These are phyloP conservation scores for Myriosclerotinia curreyana DNA, from an alignment of 2,329 filamentous ascomycete species.

Conservation along the genomic window DNA sequence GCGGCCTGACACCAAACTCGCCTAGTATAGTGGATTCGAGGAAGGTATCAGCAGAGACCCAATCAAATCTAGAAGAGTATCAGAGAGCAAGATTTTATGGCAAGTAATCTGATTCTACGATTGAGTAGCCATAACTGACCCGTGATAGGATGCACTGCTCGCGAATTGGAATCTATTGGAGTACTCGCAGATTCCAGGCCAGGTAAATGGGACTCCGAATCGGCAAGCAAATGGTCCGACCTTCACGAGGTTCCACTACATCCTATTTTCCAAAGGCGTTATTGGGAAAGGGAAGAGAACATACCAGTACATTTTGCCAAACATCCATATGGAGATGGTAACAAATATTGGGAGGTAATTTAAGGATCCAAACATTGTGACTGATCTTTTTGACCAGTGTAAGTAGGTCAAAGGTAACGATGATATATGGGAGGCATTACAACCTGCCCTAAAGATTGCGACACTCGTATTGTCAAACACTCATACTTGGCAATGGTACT, in stretches of 20 bases:
- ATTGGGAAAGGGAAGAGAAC: slow-evolving; percentile 1
- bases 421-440: slow-evolving; percentile 5
- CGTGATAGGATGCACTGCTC: background rate
- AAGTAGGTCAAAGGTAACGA: slow-evolving; percentile 4
- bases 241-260: background rate
- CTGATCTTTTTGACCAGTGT: background rate
- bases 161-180: background rate
- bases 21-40: slow-evolving; percentile 1
- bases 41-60: background rate
- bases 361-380: background rate
- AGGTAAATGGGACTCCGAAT: background rate
- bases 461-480: background rate
- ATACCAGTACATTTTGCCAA: slow-evolving; percentile 2
- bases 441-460: background rate
- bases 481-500: slow-evolving; percentile 1
- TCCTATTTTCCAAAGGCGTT: background rate
- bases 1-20: slow-evolving; percentile 2
- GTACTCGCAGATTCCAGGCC: background rate
- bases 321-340: slow-evolving; percentile 2
- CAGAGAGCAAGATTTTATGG: background rate
- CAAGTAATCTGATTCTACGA: background rate
- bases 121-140: background rate
- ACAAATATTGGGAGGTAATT: slow-evolving; percentile 4
- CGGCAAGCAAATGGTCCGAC: background rate
- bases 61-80: background rate